A percentile compares a stretch with the other conserved stretches of the same genome.
These are phyloP conservation scores for Termitomyces bulborhizus DNA, from an alignment of 768 basidiomycete species.

Conservation along the genomic window DNA sequence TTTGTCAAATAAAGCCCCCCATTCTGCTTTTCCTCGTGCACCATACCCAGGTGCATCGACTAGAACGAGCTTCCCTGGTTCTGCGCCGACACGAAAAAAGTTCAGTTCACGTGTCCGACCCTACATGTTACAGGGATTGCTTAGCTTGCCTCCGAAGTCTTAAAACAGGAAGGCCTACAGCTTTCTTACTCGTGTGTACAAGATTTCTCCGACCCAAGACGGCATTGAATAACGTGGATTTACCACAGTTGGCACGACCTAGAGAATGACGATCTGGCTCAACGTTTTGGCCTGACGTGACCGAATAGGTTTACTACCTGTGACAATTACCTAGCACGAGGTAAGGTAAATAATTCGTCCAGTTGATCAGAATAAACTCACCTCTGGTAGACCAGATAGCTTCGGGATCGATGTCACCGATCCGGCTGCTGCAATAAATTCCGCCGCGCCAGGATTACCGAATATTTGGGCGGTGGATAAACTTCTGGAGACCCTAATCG, in stretches of 20 bases:
- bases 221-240: conserved; percentile 68
- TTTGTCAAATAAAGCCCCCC: conserved; percentile 64
- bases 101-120: conserved; percentile 69
- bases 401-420: conserved; percentile 31
- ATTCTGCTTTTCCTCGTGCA: conserved; percentile 62
- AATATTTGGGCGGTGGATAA: conserved; percentile 19
- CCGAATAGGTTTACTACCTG: conserved; percentile 22
- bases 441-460: conserved; percentile 23
- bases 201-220: conserved; percentile 53
- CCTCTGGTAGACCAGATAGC: conserved; percentile 39
- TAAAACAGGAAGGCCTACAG: conserved; percentile 38
- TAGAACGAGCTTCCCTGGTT: conserved; percentile 53
- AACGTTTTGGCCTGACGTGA: background rate
- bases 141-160: background rate
- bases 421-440: conserved; percentile 33
- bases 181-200: conserved; percentile 61
- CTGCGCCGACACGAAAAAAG: conserved; percentile 62
- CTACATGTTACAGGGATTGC: conserved; percentile 26
- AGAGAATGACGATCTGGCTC: background rate
- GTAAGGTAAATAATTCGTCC: background rate
- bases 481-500: background rate
- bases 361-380: conserved; percentile 11
- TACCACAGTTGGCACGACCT: conserved; percentile 79
- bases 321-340: conserved; percentile 33
- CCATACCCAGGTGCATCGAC: conserved; percentile 86